A percentile compares a stretch with the other conserved stretches of the same genome.
These are phyloP conservation scores for Penicillium odoratum DNA, from an alignment of 495 filamentous ascomycete species.

Conservation along the genomic window DNA sequence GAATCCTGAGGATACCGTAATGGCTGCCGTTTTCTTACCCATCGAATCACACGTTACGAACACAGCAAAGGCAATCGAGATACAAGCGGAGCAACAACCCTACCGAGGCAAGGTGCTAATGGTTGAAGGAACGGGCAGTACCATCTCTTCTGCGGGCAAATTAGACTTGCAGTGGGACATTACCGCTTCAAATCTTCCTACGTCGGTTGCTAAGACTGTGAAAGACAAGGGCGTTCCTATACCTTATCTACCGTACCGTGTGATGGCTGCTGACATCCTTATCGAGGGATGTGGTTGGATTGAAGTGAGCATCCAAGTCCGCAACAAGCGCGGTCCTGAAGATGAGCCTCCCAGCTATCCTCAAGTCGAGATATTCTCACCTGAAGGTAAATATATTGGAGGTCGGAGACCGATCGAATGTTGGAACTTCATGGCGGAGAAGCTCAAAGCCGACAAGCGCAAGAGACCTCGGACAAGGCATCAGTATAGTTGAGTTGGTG, in stretches of 20 bases:
- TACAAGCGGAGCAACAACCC: conserved; percentile 56
- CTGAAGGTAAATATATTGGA: conserved; percentile 75
- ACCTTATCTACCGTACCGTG: conserved; percentile 66
- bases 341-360: conserved; percentile 49
- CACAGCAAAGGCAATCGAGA: conserved; percentile 72
- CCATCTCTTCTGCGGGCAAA: conserved; percentile 65
- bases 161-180: conserved; percentile 79
- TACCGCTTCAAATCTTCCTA: conserved; percentile 57
- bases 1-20: conserved; percentile 58
- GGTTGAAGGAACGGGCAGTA: conserved; percentile 52
- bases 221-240: conserved; percentile 31
- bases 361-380: conserved; percentile 79
- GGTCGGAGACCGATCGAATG: conserved; percentile 70
- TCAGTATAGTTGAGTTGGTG: conserved; percentile 15
- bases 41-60: conserved; percentile 70
- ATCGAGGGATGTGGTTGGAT: conserved; percentile 94
- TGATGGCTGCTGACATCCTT: conserved; percentile 78
- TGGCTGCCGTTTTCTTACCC: conserved; percentile 78
- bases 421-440: conserved; percentile 51
- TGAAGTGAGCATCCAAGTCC: conserved; percentile 79
- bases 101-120: conserved; percentile 61
- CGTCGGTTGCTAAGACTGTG: conserved; percentile 35
- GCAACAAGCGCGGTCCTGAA: conserved; percentile 45
- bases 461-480: conserved; percentile 24
- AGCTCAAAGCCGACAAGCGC: conserved; percentile 35